These are phyloP conservation scores for Penicillium lividum DNA, from an alignment of 495 filamentous ascomycete genomes.

Conservation along the genomic window DNA sequence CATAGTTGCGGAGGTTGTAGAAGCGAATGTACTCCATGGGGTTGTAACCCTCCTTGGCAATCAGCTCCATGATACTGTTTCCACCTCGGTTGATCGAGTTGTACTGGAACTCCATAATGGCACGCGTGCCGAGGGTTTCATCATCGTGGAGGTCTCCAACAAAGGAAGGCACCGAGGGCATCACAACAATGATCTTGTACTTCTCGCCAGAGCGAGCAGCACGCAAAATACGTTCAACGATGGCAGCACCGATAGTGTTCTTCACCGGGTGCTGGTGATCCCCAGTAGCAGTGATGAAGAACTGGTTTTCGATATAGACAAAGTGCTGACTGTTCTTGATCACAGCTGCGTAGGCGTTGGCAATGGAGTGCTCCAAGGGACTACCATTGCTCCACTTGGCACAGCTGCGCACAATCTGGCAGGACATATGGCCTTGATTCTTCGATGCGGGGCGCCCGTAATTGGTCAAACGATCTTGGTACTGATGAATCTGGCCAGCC, in stretches of 20 bases:
- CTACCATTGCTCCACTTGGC: constrained; percentile 73
- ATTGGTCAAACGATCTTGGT: constrained; percentile 41
- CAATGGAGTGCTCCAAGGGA: constrained; percentile 78
- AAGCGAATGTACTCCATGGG: constrained; percentile 84
- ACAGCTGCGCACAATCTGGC: constrained; percentile 70
- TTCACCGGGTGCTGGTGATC: constrained; percentile 74
- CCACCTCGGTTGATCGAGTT: constrained; percentile 87
- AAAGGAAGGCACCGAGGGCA: constrained; percentile 88
- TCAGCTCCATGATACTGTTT: constrained; percentile 78
- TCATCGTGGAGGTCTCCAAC: constrained; percentile 84
- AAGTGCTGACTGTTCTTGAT: constrained; percentile 83
- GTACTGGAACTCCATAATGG: constrained; percentile 97
- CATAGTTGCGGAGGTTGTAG: constrained; percentile 93
- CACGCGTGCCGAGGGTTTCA: constrained; percentile 78
- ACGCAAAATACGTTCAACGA: constrained; percentile 83
- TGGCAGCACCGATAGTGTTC: constrained; percentile 85
- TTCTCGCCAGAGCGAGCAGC: constrained; percentile 70
- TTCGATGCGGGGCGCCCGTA: constrained; percentile 30
- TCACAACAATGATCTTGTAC: constrained; percentile 83
- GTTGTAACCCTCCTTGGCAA: constrained; percentile 70
- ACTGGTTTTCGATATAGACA: constrained; percentile 96
- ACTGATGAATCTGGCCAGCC: constrained; percentile 50
- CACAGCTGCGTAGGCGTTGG: constrained; percentile 81
- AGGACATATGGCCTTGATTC: constrained; percentile 52
- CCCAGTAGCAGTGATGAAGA: constrained; percentile 91